Conservation (phyloP, 176 grass and related monocot species). For the Hordeum vulgare region DNA sequence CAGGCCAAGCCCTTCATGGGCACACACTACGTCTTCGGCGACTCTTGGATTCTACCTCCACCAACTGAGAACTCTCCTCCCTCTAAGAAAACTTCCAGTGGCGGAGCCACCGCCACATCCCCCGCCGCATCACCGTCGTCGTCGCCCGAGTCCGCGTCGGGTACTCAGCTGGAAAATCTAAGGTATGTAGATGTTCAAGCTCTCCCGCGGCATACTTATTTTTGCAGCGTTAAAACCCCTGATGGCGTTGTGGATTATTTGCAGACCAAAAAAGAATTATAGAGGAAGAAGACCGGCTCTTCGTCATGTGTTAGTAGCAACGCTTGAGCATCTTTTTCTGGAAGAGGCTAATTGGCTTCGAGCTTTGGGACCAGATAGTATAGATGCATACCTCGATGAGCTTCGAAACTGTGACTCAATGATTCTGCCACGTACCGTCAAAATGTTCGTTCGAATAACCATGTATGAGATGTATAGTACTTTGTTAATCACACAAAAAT, state of each 20-base stretch:
- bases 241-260: background rate
- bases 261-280: background rate
- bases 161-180: background rate
- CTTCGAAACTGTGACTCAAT: background rate
- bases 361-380: background rate
- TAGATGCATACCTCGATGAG: background rate
- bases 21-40: slow-evolving; percentile 23
- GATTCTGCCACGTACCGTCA: too few relatives aligned
- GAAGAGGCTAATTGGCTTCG: background rate
- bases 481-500: too few relatives aligned
- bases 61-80: background rate
- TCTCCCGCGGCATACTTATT: background rate
- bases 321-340: background rate
- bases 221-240: background rate
- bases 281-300: background rate
- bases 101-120: background rate
- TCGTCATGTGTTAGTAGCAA: background rate
- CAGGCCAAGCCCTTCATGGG: slow-evolving; percentile 43
- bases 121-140: background rate
- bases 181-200: background rate
- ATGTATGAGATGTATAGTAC: too few relatives aligned
- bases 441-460: too few relatives aligned
- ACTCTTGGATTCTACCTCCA: slow-evolving; percentile 32
- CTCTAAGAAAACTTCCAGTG: background rate
- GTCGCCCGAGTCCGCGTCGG: background rate